These are phyloP conservation scores for Botrytis elliptica DNA, from an alignment of 2,329 filamentous ascomycete species.

Conservation along the genomic window DNA sequence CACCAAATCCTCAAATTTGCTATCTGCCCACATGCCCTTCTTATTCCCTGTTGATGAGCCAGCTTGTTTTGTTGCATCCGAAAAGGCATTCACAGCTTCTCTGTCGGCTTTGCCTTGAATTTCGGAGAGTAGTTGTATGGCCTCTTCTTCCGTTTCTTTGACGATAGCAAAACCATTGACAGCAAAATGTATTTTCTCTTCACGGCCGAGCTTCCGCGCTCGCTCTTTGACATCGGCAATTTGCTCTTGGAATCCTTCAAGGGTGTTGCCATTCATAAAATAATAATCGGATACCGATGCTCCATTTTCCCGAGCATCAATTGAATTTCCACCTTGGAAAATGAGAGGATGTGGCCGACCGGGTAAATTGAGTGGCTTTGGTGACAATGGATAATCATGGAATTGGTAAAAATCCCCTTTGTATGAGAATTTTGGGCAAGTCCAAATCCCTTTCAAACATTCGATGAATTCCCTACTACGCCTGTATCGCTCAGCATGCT, in stretches of 20 bases:
- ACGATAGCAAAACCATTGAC: slow-evolving; percentile 52
- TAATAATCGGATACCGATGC: slow-evolving; percentile 51
- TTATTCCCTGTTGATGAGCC: slow-evolving; percentile 48
- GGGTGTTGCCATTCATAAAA: slow-evolving; percentile 57
- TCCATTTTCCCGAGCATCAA: slow-evolving; percentile 51
- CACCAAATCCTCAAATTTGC: slow-evolving; percentile 52
- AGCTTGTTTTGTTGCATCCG: slow-evolving; percentile 50
- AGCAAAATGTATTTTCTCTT: slow-evolving; percentile 48
- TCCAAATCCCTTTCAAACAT: slow-evolving; percentile 53
- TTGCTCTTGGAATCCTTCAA: slow-evolving; percentile 51
- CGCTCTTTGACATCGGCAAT: slow-evolving; percentile 50
- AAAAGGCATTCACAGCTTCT: slow-evolving; percentile 51
- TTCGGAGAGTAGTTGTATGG: slow-evolving; percentile 48
- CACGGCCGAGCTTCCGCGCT: slow-evolving; percentile 46
- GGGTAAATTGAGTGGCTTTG: slow-evolving; percentile 48
- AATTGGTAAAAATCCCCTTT: slow-evolving; percentile 54
- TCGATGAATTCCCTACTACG: slow-evolving; percentile 52
- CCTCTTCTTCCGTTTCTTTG: slow-evolving; percentile 50
- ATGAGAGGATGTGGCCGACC: slow-evolving; percentile 50
- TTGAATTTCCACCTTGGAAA: slow-evolving; percentile 53
- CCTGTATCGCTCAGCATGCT: slow-evolving; percentile 51
- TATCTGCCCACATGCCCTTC: slow-evolving; percentile 54
- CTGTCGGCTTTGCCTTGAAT: slow-evolving; percentile 53
- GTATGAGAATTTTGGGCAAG: slow-evolving; percentile 49
- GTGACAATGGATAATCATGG: slow-evolving; percentile 49